A percentile compares a stretch with the other conserved stretches of the same genome.
These are phyloP conservation scores for Phytophthora macrochlamydospora DNA, from an alignment of 352 stramenopile species.

Conservation along the genomic window DNA sequence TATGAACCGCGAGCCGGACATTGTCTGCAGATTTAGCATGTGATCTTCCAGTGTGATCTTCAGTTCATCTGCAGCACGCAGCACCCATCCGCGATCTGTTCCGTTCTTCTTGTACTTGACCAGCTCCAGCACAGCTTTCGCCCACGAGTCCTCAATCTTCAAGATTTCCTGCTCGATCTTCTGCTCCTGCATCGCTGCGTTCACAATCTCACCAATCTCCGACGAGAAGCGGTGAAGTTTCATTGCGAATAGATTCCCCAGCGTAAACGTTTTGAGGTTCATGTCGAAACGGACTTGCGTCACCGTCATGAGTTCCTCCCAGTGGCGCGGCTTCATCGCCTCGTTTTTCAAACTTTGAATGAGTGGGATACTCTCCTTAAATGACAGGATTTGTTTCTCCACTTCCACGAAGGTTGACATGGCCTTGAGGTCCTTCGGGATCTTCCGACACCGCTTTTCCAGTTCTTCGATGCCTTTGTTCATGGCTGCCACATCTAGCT, in stretches of 20 bases:
- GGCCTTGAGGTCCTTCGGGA: conserved; percentile 90
- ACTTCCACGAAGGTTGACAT: conserved; percentile 93
- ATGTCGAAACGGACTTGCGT: conserved; percentile 93
- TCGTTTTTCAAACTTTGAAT: conserved; percentile 96
- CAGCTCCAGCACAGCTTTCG: conserved; percentile 87
- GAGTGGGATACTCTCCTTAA: conserved; percentile 94
- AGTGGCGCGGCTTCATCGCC: conserved; percentile 92
- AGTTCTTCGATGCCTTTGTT: conserved; percentile 93
- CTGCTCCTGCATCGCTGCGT: conserved; percentile 92
- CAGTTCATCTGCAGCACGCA: conserved; percentile 84
- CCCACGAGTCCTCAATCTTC: conserved; percentile 93
- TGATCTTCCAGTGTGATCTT: conserved; percentile 87
- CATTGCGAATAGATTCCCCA: conserved; percentile 93
- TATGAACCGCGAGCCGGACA: conserved; percentile 92
- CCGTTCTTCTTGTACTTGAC: conserved; percentile 95
- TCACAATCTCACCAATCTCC: conserved; percentile 94
- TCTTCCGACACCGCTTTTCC: conserved; percentile 92
- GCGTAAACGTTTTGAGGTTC: conserved; percentile 93
- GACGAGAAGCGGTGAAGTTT: conserved; percentile 89
- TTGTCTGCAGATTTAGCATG: conserved; percentile 91
- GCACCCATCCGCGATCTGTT: conserved; percentile 79
- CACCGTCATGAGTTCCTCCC: conserved; percentile 89
- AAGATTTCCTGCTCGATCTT: conserved; percentile 95
- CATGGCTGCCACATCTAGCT: conserved; percentile 92
- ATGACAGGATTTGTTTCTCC: conserved; percentile 91